phyloP scores from a whole-genome alignment of 2,329 filamentous ascomycete genomes.

The Periconia digitata region DNA sequence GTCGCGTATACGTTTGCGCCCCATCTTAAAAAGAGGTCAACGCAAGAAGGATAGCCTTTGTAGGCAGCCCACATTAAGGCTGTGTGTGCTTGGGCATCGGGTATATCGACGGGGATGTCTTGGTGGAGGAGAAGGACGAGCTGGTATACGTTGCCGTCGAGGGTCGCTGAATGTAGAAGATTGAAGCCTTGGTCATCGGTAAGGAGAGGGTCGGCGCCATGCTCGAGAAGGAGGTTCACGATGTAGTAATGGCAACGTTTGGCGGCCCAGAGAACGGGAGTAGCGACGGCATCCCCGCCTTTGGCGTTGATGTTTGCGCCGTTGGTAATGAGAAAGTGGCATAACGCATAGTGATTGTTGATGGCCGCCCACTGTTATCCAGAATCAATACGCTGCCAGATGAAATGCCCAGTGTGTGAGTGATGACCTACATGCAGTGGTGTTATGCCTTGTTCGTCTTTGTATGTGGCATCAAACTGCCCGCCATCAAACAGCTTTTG shows the following conservation, averaged over 20 bases:
- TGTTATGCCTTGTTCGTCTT: conserved; percentile 91
- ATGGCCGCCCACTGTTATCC: conserved; percentile 89
- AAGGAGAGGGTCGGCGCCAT: conserved; percentile 89
- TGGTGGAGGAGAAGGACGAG: conserved; percentile 89
- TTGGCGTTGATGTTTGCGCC: conserved; percentile 93
- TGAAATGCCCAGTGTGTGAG: background rate
- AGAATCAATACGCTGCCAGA: background rate
- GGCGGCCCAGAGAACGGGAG: conserved; percentile 93
- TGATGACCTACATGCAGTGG: conserved; percentile 76
- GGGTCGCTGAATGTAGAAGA: conserved; percentile 92
- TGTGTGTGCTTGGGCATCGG: conserved; percentile 88
- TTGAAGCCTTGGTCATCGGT: conserved; percentile 97
- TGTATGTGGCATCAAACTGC: conserved; percentile 78
- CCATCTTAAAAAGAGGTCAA: conserved; percentile 91
- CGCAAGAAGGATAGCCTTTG: conserved; percentile 90
- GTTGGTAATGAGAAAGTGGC: conserved; percentile 84
- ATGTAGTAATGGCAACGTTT: conserved; percentile 97
- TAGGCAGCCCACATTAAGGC: conserved; percentile 99
- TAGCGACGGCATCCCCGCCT: conserved; percentile 92
- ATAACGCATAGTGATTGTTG: conserved; percentile 97
- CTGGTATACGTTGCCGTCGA: conserved; percentile 92
- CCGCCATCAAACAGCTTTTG: conserved; percentile 85
- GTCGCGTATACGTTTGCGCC: conserved; percentile 88
- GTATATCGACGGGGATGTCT: conserved; percentile 89
- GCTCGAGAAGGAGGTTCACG: conserved; percentile 85